Evolutionary conservation across 495 filamentous ascomycete genomes (phyloP).

Genomic region (Penicillium parvum): DNA sequence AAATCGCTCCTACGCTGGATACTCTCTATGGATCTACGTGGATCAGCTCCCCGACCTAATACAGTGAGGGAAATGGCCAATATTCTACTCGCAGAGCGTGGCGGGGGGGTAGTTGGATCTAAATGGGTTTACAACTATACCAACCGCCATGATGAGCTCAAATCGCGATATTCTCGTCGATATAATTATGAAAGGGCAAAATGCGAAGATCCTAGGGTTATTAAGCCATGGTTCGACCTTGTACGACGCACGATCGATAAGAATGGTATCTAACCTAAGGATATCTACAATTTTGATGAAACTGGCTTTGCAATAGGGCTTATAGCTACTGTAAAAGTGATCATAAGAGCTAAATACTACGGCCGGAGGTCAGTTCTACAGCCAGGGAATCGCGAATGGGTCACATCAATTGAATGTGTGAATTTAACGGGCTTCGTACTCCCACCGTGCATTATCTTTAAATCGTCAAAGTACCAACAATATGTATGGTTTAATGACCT

Average conservation of each 20-base stretch:
- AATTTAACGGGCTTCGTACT: constrained; percentile 19
- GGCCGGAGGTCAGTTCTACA: constrained; percentile 18
- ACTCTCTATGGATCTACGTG: no score
- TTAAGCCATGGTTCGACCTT: no score
- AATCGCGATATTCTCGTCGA: no score
- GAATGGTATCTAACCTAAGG: constrained; percentile 7
- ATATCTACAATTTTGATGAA: constrained; percentile 47
- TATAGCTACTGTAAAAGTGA: constrained; percentile 4
- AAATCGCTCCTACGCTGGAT: no score
- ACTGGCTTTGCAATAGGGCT: constrained; percentile 39
- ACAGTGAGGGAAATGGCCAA: no score
- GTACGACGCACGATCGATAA: constrained; percentile 43
- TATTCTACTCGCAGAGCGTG: no score
- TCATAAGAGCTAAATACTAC: constrained; percentile 20
- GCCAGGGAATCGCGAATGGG: constrained; percentile 10
- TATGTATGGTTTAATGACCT: constrained; percentile 26
- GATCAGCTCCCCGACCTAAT: no score
- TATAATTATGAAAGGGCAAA: no score
- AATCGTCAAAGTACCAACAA: constrained; percentile 2
- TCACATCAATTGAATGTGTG: constrained; percentile 34
- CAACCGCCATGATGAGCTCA: no score
- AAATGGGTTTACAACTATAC: no score
- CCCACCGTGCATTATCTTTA: constrained; percentile 32
- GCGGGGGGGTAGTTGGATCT: no score
- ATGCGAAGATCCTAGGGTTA: no score